Percentiles rank a stretch among this genome's conserved stretches.
These are phyloP conservation scores for Vairimorpha necatrix DNA, from an alignment of 371 early-diverging fungal species.

Conservation along the genomic window DNA sequence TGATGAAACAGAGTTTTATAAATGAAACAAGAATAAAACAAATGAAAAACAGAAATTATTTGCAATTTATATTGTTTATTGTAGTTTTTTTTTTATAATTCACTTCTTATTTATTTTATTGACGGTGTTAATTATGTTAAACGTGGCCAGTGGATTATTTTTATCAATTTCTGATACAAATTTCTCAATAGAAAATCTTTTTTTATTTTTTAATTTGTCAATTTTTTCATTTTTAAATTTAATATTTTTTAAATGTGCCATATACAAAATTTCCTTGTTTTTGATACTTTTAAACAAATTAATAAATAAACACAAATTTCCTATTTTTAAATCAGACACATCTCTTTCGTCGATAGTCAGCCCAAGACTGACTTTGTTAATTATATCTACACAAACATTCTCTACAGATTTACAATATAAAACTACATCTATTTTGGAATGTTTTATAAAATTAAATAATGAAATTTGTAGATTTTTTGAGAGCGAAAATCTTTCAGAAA, in stretches of 20 bases:
- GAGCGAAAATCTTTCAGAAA: not conserved
- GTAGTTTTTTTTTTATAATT: not conserved
- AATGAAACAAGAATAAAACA: not conserved
- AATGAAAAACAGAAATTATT: not conserved
- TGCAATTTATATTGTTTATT: not conserved
- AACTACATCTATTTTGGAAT: not conserved
- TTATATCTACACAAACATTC: not conserved
- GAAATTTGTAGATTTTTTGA: not conserved
- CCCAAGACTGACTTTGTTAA: not conserved
- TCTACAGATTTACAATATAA: not conserved
- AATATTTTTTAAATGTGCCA: not conserved
- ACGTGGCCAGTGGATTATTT: slow-evolving; percentile 33
- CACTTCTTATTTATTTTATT: slow-evolving; percentile 34
- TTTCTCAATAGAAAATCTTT: not conserved
- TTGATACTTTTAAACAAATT: slow-evolving; percentile 1
- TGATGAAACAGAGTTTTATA: slow-evolving; percentile 1
- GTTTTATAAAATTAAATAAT: not conserved
- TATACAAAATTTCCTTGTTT: slow-evolving; percentile 12
- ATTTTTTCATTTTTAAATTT: not conserved
- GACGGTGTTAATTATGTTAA: slow-evolving; percentile 43
- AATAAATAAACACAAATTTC: not conserved
- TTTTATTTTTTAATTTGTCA: not conserved
- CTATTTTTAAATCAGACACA: not conserved
- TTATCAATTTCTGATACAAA: slow-evolving; percentile 33
- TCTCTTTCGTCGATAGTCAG: not conserved